Base-by-base conservation (phyloP, 1,284 basidiomycete genomes). In the Rhizoctonia solani region DNA sequence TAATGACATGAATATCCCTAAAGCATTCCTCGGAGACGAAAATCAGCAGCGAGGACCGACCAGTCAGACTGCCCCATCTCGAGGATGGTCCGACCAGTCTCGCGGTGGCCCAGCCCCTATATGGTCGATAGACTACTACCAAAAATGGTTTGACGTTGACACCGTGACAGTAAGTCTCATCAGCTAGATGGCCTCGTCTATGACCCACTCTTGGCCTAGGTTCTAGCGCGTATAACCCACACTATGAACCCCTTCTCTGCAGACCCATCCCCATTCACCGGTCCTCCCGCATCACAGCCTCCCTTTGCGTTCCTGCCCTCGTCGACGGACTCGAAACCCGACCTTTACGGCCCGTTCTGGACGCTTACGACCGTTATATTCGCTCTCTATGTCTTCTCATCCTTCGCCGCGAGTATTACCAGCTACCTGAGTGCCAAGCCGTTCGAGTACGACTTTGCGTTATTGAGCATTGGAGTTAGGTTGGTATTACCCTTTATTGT, bases 311-410 rank as follows among this genome's bases (percentile, higher is more conserved):
- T 65, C 29, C 30, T 70, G n/a, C 61, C 61, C 13, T 27, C 61
- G 8, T 42, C 61, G 16, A 68, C 44, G 16, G 69, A 85, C 49
- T 87, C 90, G 21, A 79, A 83, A 21, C 79, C 81, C 11, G 90
- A 92, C 73, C 83, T 92, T 47, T 92, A 92, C 71, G 94, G 95
- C 1, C 93, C 95, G 0, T 97, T 98, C 80, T 98, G 95, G 95
- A 92, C 93, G 0, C 83, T 95, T 54, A 95, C 93, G 0, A 96
- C 94, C 0, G 85, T 97, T 71, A 90, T 96, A 55, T 92, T 97
- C 74, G 83, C 88, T 1, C 85, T 97, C 66, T 97, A 95, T 80
- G 86, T 95, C 67, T 95, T 91, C 34, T 95, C 94, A 0, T 93
- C 91, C 23, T 86, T 97, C 47, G 92, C 88, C 1, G 86, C 90